Evolutionary conservation across 805 yeast genomes (phyloP), one percentile per base, ranked within the genome.

Genomic region (Blastobotrys robertii): DNA sequence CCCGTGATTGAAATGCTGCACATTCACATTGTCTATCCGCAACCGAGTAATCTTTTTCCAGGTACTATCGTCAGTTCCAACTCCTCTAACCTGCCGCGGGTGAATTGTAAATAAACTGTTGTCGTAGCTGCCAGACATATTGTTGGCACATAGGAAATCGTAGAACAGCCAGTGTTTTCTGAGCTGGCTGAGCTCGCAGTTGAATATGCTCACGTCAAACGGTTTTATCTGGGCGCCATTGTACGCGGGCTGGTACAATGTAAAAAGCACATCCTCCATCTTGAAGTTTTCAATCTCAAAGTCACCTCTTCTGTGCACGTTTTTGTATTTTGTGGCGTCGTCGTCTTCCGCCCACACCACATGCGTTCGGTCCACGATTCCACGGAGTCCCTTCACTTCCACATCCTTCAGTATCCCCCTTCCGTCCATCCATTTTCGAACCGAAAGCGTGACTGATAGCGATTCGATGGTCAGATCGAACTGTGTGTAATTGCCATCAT

Each of bases 401-500:
- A 86, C 75, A 39, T 79, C 87, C 47, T 84, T 81, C 13, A 92
- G 64, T 12, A 92, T 81, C 0, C 99, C 98, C 42, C 73, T 73
- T 0, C 97, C 97, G 52, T 84, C 81, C 41, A 92, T 66, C 94
- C 97, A 92, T 55, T 86, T 85, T 41, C 75, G 69, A 51, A 92
- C 76, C 9, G 94, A 83, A 12, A 92, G 64, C 1, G 94, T 79
- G 0, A 92, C 74, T 42, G 81, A 79, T 9, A 88, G 80, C 51
- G 82, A 83, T 46, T 90, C 95, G 11, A 92, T 82, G 0, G 94
- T 84, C 33, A 92, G 60, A 60, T 92, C 98, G 59, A 81, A 92
- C 59, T 92, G 98, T 0, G 98, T 90, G 62, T 88, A 92, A 62
- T 92, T 92, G 1, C 97, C 97, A 58, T 87, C 95, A 30, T 66